Evolutionary conservation across 2,329 filamentous ascomycete genomes (phyloP).

Genomic region (Blastomyces parvus): DNA sequence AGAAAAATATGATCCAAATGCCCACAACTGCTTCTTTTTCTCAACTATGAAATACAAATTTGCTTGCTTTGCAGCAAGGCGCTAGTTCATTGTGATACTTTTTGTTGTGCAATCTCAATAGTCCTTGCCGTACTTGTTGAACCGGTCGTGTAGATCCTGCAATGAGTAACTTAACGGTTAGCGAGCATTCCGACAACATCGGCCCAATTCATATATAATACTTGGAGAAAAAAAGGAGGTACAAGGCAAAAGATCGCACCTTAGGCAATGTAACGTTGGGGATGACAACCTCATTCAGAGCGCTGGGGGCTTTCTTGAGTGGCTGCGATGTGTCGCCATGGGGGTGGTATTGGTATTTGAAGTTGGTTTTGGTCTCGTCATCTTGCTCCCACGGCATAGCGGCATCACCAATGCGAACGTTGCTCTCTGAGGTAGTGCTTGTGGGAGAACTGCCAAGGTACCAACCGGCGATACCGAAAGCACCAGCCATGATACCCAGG

Average conservation of each 20-base stretch:
- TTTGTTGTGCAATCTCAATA: slow-evolving; percentile 31
- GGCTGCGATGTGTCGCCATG: slow-evolving; percentile 67
- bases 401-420: slow-evolving; percentile 62
- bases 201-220: neutral
- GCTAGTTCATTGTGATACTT: slow-evolving; percentile 7
- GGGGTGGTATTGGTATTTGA: slow-evolving; percentile 71
- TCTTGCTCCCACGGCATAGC: slow-evolving; percentile 88
- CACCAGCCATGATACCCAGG: slow-evolving; percentile 78
- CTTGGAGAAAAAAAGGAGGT: slow-evolving; percentile 1
- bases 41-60: slow-evolving; percentile 1
- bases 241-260: slow-evolving; percentile 42
- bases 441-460: slow-evolving; percentile 74
- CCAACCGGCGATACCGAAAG: slow-evolving; percentile 80
- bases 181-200: neutral
- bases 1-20: neutral
- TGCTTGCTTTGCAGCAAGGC: slow-evolving; percentile 4
- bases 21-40: neutral
- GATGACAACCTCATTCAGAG: slow-evolving; percentile 87
- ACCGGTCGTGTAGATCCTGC: slow-evolving; percentile 85
- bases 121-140: slow-evolving; percentile 99
- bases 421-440: slow-evolving; percentile 67
- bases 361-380: slow-evolving; percentile 47
- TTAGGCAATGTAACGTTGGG: slow-evolving; percentile 88
- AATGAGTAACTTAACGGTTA: slow-evolving; percentile 3
- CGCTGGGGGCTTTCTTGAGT: slow-evolving; percentile 85